Base-by-base conservation (phyloP, 257 asterid species). In the Penstemon barbatus region DNA sequence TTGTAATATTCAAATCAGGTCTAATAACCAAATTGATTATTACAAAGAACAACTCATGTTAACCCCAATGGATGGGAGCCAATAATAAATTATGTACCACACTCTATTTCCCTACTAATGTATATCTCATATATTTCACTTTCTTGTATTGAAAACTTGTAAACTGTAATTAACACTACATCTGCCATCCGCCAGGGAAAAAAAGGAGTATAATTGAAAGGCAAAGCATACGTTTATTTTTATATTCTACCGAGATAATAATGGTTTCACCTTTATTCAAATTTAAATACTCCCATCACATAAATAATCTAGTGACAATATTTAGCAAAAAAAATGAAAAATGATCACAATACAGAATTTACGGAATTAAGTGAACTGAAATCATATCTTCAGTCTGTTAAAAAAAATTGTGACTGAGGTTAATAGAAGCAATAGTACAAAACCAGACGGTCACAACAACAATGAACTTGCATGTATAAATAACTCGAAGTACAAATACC, bases 401-500 rank as follows among this genome's bases (percentile, higher is more conserved):
- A 55, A 15, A 13, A 13, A 39, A 13, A 45, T 46, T 25, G 49
- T 39, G 11, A 63, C 61, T 36, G 66, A 38, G 51, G 54, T 37
- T 8, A 54, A 50, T 48, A 63, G 36, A 56, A 39, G 38, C 18
- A 57, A 37, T 44, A 54, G 49, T 65, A 62, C 37, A 61, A 46
- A 40, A 68, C 11, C 53, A 4, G 60, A 58, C 9, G 67, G 19
- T 19, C n/a, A 54, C 41, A 58, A 12, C 3, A 54, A 57, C 56
- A 57, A 5, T 57, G 15, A 57, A 67, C 70, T 63, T 51, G 60
- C 54, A 71, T 63, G 59, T 18, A 54, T 7, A 68, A 46, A 36
- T 6, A 63, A 63, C 61, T 54, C 15, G 25, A 33, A 36, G 56
- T 25, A 50, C 33, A 43, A 53, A 62, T 84, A 93, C 99, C 99